Conservation (phyloP, 2,329 filamentous ascomycete genomes). For the Exophiala sideris region DNA sequence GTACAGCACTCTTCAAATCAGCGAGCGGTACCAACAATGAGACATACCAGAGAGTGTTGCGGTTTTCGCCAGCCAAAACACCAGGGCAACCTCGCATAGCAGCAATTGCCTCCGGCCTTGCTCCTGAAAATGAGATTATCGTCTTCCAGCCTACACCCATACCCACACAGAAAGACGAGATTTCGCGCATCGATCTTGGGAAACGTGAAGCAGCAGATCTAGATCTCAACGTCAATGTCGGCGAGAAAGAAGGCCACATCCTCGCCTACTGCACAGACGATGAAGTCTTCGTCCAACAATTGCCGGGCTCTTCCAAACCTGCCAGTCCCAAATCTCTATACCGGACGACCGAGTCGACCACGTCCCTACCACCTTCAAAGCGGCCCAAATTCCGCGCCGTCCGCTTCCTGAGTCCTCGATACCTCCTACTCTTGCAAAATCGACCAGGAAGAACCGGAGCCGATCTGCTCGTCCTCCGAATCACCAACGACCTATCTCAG, state of each 20-base stretch:
- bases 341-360: constrained; percentile 20
- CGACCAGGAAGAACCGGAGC: constrained; percentile 39
- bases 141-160: constrained; percentile 64
- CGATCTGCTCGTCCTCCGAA: constrained; percentile 37
- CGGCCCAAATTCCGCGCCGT: constrained; percentile 47
- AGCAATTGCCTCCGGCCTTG: constrained; percentile 73
- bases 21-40: constrained; percentile 48
- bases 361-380: constrained; percentile 27
- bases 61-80: constrained; percentile 54
- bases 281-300: constrained; percentile 66
- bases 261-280: constrained; percentile 76
- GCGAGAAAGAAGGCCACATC: constrained; percentile 50
- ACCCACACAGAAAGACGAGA: constrained; percentile 53
- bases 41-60: constrained; percentile 58
- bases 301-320: constrained; percentile 50
- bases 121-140: constrained; percentile 72
- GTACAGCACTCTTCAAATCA: constrained; percentile 35
- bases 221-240: constrained; percentile 18
- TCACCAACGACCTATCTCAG: constrained; percentile 19
- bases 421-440: constrained; percentile 57
- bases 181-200: constrained; percentile 51
- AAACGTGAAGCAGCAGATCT: constrained; percentile 48
- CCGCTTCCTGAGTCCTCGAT: constrained; percentile 43
- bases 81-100: constrained; percentile 56
- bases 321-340: constrained; percentile 21